Evolutionary conservation across 1,139 yeast species (phyloP).

Genomic region (Saccharomyces hybrid): DNA sequence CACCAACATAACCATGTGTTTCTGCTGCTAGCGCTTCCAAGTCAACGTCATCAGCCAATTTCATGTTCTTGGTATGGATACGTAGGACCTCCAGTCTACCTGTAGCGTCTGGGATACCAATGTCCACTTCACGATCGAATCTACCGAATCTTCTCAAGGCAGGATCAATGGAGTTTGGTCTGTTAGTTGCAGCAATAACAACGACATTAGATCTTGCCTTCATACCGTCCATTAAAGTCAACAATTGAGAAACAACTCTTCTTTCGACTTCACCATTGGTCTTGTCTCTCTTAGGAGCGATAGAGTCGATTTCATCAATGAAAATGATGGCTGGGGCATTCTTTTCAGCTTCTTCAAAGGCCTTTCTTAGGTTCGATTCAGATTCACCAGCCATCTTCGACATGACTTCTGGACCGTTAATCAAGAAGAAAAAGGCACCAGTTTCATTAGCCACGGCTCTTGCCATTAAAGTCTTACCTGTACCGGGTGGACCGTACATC

Average conservation of each 20-base stretch:
- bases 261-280: conserved; percentile 98
- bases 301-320: conserved; percentile 97
- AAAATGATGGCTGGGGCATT: conserved; percentile 96
- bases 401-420: conserved; percentile 99
- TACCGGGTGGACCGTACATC: conserved; percentile 93
- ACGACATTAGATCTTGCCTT: conserved; percentile 96
- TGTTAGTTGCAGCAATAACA: conserved; percentile 91
- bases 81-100: conserved; percentile 95
- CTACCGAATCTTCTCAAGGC: conserved; percentile 98
- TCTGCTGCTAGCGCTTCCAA: conserved; percentile 84
- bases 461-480: conserved; percentile 63
- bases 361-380: conserved; percentile 93
- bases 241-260: conserved; percentile 94
- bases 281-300: conserved; percentile 99
- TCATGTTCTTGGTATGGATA: conserved; percentile 95
- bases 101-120: conserved; percentile 98
- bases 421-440: conserved; percentile 95
- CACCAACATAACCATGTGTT: conserved; percentile 99
- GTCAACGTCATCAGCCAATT: conserved; percentile 89
- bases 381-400: conserved; percentile 99
- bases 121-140: conserved; percentile 97
- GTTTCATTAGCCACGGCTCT: conserved; percentile 99
- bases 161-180: conserved; percentile 98
- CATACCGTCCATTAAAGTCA: conserved; percentile 99
- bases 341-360: conserved; percentile 98